phyloP scores from a whole-genome alignment of 176 grass and related monocot species.

The Chrysopogon serrulatus region DNA sequence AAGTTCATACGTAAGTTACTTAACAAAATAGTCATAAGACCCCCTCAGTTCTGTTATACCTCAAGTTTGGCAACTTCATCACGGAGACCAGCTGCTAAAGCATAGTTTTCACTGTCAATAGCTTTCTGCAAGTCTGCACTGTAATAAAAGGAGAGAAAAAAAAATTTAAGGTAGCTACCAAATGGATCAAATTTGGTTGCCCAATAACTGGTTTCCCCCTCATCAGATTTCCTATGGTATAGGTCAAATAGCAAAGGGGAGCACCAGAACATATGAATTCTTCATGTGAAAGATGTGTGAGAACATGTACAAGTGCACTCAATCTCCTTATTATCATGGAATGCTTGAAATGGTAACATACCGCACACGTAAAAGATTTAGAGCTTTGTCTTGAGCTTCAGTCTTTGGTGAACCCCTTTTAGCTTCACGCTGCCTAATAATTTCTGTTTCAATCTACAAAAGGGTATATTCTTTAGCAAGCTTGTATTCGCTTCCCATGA shows the following conservation, averaged over 20 bases:
- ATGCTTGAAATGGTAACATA: constrained; percentile 44
- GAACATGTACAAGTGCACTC: neutral
- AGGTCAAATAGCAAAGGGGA: constrained; percentile 27
- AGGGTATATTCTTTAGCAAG: constrained; percentile 12
- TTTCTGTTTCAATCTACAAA: constrained; percentile 75
- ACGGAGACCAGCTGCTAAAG: constrained; percentile 72
- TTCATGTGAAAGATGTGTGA: constrained; percentile 2
- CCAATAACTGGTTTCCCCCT: neutral
- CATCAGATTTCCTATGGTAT: constrained; percentile 4
- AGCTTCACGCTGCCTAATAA: constrained; percentile 80
- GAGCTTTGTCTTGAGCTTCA: constrained; percentile 90
- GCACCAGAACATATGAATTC: constrained; percentile 6
- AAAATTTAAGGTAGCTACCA: constrained; percentile 21
- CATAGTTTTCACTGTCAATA: constrained; percentile 87
- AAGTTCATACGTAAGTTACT: constrained; percentile 15
- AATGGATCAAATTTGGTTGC: neutral
- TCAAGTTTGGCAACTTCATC: constrained; percentile 85
- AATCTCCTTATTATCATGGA: neutral
- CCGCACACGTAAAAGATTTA: constrained; percentile 73
- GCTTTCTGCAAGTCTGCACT: constrained; percentile 97
- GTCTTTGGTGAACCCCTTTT: constrained; percentile 93
- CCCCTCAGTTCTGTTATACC: constrained; percentile 42
- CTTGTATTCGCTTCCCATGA: constrained; percentile 7
- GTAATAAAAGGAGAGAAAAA: constrained; percentile 35
- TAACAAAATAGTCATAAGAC: constrained; percentile 16